Conservation (phyloP, 148 eudicot species). For the Agrostemma githago region DNA sequence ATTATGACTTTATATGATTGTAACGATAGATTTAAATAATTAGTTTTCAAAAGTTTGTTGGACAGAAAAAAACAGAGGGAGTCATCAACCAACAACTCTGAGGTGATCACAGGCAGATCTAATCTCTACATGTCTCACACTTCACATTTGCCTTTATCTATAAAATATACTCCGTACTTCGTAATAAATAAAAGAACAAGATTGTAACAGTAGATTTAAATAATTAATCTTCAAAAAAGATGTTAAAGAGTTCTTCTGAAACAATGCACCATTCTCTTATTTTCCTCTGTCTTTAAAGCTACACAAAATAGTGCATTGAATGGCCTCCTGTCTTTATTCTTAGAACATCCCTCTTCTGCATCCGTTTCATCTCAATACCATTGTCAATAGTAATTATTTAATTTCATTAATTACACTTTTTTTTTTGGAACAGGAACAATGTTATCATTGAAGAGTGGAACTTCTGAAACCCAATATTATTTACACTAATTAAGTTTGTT, state of each 20-base stretch:
- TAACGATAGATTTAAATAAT: not conserved
- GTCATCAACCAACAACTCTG: not conserved
- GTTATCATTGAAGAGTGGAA: no score
- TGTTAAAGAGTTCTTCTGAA: not conserved
- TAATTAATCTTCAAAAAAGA: not conserved
- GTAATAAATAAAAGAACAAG: not conserved
- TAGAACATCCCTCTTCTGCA: not conserved
- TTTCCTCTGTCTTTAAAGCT: not conserved
- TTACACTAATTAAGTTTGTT: not conserved
- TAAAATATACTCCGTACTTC: no score
- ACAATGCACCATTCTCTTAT: not conserved
- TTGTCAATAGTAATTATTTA: no score
- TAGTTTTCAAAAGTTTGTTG: not conserved
- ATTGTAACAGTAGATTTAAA: not conserved
- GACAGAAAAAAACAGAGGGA: not conserved
- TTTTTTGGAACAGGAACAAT: no score
- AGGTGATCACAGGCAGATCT: not conserved
- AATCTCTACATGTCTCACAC: not conserved
- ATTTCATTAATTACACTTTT: no score
- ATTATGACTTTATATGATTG: no score
- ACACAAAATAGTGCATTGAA: not conserved
- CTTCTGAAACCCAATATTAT: no score
- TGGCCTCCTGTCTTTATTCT: constrained; percentile 9
- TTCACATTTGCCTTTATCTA: not conserved
- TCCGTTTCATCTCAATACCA: no score